Conservation (phyloP, 495 filamentous ascomycete species). For the Aspergillus steynii region DNA sequence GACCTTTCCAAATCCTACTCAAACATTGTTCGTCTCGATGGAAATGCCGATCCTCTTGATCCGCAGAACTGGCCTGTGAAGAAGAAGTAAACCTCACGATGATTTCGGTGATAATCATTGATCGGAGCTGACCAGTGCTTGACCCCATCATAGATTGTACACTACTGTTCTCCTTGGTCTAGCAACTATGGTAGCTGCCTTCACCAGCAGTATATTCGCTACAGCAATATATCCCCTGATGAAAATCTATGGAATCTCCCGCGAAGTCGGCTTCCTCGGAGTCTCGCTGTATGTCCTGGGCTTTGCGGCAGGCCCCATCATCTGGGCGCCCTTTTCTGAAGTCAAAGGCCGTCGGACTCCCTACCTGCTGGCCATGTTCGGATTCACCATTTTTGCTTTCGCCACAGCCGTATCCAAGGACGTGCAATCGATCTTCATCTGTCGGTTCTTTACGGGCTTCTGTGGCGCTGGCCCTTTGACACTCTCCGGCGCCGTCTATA, state of each 20-base stretch:
- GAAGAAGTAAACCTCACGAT: constrained; percentile 10
- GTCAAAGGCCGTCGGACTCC: constrained; percentile 57
- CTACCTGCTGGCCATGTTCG: constrained; percentile 53
- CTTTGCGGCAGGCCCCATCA: constrained; percentile 58
- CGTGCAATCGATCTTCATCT: constrained; percentile 64
- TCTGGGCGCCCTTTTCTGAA: constrained; percentile 70
- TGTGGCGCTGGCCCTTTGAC: constrained; percentile 72
- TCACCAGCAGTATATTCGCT: constrained; percentile 26
- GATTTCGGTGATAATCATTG: not conserved
- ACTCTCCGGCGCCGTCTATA: constrained; percentile 86
- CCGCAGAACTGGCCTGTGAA: constrained; percentile 16
- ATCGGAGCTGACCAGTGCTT: not conserved
- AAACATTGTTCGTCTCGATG: constrained; percentile 4
- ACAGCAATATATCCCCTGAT: constrained; percentile 17
- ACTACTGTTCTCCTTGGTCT: constrained; percentile 17
- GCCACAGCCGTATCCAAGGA: constrained; percentile 62
- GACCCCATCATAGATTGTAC: constrained; percentile 30
- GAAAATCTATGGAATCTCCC: constrained; percentile 49
- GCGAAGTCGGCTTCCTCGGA: constrained; percentile 55
- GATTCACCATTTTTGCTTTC: constrained; percentile 58
- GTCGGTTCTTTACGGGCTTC: constrained; percentile 67
- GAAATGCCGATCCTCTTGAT: constrained; percentile 8
- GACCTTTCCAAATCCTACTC: not conserved
- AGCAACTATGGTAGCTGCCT: constrained; percentile 21
- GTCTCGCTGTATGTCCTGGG: constrained; percentile 59